Evolutionary conservation across 257 asterid genomes (phyloP), one percentile per base, ranked within the genome.

Genomic region (Verbascum thapsus): DNA sequence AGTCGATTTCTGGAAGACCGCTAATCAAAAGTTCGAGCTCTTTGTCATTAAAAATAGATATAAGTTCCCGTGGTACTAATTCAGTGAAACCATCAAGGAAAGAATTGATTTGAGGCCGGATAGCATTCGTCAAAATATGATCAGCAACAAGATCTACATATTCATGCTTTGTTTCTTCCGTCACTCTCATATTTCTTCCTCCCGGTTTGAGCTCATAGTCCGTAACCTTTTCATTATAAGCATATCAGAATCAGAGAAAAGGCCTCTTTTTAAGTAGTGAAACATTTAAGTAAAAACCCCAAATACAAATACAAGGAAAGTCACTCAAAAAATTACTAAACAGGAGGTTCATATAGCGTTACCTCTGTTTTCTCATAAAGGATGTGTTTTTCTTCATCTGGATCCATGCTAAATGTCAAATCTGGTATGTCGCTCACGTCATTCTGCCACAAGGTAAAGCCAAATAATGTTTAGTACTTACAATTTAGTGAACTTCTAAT

Each of bases 201-300:
- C 99, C 99, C 53, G 91, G 90, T 82, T 85, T 92, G 69, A 92
- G 99, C 90, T 92, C 99, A 71, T 78, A 90, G 69, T 89, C 99
- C 67, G 96, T 89, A 64, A 92, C 99, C 99, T 92, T 65, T 47
- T 52, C 58, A 65, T 49, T 58, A 34, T 35, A 54, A 64, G 54
- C 43, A 69, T 9, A 66, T 22, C 13, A 30, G 15, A 55, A 44
- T 16, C 51, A 61, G 35, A 40, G 56, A 61, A 43, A 43, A n/a
- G 10, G 41, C 59, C n/a, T 17, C 12, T 35, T 12, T 4, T 43
- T 42, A 53, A 18, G 18, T 13, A 38, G 54, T 20, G n/a, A 35
- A 42, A 16, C 52, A 56, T 23, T 42, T 47, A 7, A 16, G 4
- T 44, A 49, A n/a, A n/a, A 16, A 58, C 4, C 45, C 64, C 26